Evolutionary conservation across 768 basidiomycete species (phyloP).

Genomic region (Boletus edulis): DNA sequence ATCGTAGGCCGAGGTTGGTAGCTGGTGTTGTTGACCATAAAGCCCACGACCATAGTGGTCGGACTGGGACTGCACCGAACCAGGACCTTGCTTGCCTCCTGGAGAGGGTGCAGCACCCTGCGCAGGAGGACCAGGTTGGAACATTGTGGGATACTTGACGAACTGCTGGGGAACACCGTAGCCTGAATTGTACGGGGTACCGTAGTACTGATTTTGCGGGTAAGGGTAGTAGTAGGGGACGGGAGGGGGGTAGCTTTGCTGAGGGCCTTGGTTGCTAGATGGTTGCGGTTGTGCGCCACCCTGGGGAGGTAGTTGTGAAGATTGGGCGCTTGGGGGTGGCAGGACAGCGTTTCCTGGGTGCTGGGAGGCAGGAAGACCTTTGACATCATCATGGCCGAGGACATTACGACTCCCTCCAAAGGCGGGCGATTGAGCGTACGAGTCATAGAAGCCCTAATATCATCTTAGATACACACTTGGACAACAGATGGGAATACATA

Average conservation of each 20-base stretch:
- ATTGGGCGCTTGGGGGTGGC: constrained; percentile 52
- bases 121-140: constrained; percentile 68
- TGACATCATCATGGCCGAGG: constrained; percentile 74
- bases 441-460: constrained; percentile 71
- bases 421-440: constrained; percentile 60
- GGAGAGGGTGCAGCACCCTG: constrained; percentile 65
- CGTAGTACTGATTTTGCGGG: constrained; percentile 76
- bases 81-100: constrained; percentile 62
- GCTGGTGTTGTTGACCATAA: constrained; percentile 59
- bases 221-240: constrained; percentile 62
- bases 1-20: constrained; percentile 46
- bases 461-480: constrained; percentile 14
- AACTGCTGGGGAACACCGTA: constrained; percentile 63
- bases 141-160: constrained; percentile 76
- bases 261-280: constrained; percentile 58
- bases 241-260: constrained; percentile 65
- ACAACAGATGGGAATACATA: constrained; percentile 32
- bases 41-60: constrained; percentile 63
- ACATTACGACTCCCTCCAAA: constrained; percentile 61
- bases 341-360: constrained; percentile 49
- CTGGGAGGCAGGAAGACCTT: constrained; percentile 61
- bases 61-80: constrained; percentile 47
- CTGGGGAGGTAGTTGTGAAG: constrained; percentile 51
- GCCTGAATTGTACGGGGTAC: constrained; percentile 61
- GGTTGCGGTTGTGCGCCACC: constrained; percentile 54